Base-by-base conservation (phyloP, 371 early-diverging fungal species). In the Lichtheimia ornata region DNA sequence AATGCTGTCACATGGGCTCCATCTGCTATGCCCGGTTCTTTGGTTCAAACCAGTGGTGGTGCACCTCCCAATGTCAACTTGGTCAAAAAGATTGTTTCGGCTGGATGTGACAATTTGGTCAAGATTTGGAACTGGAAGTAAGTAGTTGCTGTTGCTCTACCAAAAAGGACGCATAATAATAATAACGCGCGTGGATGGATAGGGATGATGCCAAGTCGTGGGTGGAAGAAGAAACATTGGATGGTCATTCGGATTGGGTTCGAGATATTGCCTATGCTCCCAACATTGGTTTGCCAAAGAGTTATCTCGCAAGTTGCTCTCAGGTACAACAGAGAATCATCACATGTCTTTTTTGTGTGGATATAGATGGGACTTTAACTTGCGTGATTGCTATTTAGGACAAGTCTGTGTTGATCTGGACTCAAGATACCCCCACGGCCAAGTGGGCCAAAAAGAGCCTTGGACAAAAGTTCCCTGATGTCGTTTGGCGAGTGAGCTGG, bases 191-290 rank as follows among this genome's bases (percentile, higher is more conserved):
- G 22, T 22, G 3, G 50, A 12, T 15, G 35, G 5, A 22, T 61
- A 90, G 88, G 35, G 93, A 94, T 52, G 92, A 92, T 35, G 70
- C 77, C 22, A 88, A 89, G 66, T 72, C 81, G 2, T 92, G 90
- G 86, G 88, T 86, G 73, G 83, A 89, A 80, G 94, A 93, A 58
- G 85, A 86, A 14, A 83, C 83, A 7, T 85, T 98, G 49, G 92
- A 93, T 55, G 96, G 94, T 0, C 99, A 98, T 74, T 83, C 88
- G 18, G 98, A 98, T 73, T 98, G 99, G 99, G 97, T 98, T n/a
- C 88, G 99, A 18, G 99, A 97, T 75, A 94, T 98, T 50, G 91
- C 96, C 18, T 98, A 92, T 85, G 97, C 98, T 28, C 99, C 99
- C 24, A 94, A 88, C 72, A 87, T 95, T 62, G 99, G 99, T 5